Base-by-base conservation (phyloP, 371 early-diverging fungal species). In the Syncephalastrum monosporum region DNA sequence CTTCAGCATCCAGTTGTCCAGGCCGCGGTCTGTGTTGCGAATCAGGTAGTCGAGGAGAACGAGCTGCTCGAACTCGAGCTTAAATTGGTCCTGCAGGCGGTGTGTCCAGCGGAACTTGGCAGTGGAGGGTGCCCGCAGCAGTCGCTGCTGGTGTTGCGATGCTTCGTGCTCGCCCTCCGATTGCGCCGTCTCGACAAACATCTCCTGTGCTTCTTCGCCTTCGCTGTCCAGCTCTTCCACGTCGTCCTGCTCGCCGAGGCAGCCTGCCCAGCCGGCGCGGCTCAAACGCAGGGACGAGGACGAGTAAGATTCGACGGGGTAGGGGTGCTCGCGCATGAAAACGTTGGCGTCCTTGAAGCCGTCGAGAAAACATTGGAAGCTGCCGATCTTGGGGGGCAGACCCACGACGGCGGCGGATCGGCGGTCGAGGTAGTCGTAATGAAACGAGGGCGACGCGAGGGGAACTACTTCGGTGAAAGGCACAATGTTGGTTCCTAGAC, bases 1-100 rank as follows among this genome's bases (percentile, higher is more conserved):
- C 23, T 81, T 82, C 45, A 95, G 84, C 93, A 95, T 91, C 96
- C 94, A 94, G 61, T 94, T 96, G 59, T 96, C 94, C 56, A 87
- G 57, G 13, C 93, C 92, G 23, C 94, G 85, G 68, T 95, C 89
- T 43, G 95, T 96, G 61, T 96, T 94, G 16, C 96, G 82, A 46
- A 94, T 93, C 49, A 94, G 76, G 73, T 93, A 94, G 59, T 96
- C 96, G 19, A 96, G 73, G 10, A 92, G 76, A 10, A 91, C 86
- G 57, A 96, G 74, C 49, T 88, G 83, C 69, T 94, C 92, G 69
- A 96, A 91, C 49, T 93, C 88, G 56, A 78, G 78, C 46, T 82
- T 82, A 68, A 95, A 95, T 65, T 90, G 85, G 17, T 65, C 63
- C 55, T 87, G 88, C 13, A 88, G 64, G 12, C 64, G 64, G 8